Base-by-base conservation (phyloP, 371 early-diverging fungal genomes). In the Umbelopsis sp. region DNA sequence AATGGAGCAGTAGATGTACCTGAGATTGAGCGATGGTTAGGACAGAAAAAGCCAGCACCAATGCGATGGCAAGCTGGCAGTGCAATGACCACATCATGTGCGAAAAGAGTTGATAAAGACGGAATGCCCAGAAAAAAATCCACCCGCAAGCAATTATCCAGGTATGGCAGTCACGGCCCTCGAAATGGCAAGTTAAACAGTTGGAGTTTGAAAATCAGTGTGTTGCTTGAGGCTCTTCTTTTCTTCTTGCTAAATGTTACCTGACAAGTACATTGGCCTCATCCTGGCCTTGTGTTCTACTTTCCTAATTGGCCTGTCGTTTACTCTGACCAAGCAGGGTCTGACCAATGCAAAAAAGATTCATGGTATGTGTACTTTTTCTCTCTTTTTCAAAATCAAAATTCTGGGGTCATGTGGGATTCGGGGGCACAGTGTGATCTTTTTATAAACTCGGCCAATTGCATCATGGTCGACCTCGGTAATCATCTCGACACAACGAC, bases 261-360 rank as follows among this genome's bases (percentile, higher is more conserved):
- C 87, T 71, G 91, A 92, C 71, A 94, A 93, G 74, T 91, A 93
- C 69, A 88, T 94, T 72, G 95, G 95, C 41, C 86, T 95, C 74
- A 83, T 86, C 29, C 85, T 96, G 41, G 96, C 96, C 66, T 77
- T 95, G 65, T 75, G 86, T 41, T 94, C 94, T 44, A 89, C 91
- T 65, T 63, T 89, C 65, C 86, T 94, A 74, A 95, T 95, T 74
- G 96, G 96, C 44, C 78, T 86, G 52, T 89, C 90, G 48, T 93
- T 93, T 72, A 90, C 96, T 41, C 80, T 96, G 72, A 95, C 95
- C 62, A 96, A 96, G 78, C 91, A 87, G 72, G 96, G 94, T 14
- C 84, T 96, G 29, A 81, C 89, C 64, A 87, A 88, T 75, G 83
- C 93, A 12, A 78, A 77, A 44, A 74, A 70, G 41, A 68, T 76